These are phyloP conservation scores for Entelexis sorbosivorans DNA, from an alignment of 1,139 yeast genomes.

Conservation along the genomic window DNA sequence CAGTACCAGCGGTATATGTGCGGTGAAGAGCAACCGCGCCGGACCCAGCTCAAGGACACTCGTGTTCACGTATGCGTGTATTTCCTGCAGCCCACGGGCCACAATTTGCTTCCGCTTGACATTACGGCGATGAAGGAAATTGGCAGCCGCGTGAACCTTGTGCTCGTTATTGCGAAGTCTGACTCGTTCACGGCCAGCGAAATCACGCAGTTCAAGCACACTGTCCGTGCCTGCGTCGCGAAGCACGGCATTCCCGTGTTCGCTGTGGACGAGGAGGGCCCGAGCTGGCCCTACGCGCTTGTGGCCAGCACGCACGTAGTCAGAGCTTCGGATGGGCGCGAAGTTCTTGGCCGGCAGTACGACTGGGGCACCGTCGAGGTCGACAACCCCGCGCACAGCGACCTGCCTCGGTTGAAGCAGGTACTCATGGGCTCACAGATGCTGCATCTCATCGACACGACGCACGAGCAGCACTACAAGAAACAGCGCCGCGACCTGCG, in stretches of 20 bases:
- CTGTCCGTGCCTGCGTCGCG: constrained; percentile 38
- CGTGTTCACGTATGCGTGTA: constrained; percentile 71
- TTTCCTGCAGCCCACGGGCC: constrained; percentile 48
- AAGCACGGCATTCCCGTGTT: constrained; percentile 47
- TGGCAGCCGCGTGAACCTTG: constrained; percentile 52
- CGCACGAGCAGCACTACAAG: constrained; percentile 75
- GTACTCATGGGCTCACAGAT: constrained; percentile 55
- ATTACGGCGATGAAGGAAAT: constrained; percentile 58
- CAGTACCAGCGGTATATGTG: constrained; percentile 49
- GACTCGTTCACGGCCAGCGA: constrained; percentile 60
- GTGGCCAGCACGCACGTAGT: constrained; percentile 35
- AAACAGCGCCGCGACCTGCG: constrained; percentile 38
- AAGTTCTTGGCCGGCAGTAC: constrained; percentile 54
- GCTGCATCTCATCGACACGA: constrained; percentile 66
- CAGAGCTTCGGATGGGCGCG: constrained; percentile 30
- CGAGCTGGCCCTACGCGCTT: constrained; percentile 46
- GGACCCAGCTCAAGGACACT: constrained; percentile 41
- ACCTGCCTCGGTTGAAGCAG: constrained; percentile 46
- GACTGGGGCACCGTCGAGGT: constrained; percentile 68
- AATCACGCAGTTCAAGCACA: constrained; percentile 35
- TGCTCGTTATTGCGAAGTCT: constrained; percentile 74
- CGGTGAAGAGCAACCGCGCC: constrained; percentile 62
- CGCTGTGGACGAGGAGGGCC: constrained; percentile 27
- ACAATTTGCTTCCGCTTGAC: constrained; percentile 49
- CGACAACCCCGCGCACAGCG: constrained; percentile 56